Conservation (phyloP, 805 yeast species). For the Starmera amethionina region DNA sequence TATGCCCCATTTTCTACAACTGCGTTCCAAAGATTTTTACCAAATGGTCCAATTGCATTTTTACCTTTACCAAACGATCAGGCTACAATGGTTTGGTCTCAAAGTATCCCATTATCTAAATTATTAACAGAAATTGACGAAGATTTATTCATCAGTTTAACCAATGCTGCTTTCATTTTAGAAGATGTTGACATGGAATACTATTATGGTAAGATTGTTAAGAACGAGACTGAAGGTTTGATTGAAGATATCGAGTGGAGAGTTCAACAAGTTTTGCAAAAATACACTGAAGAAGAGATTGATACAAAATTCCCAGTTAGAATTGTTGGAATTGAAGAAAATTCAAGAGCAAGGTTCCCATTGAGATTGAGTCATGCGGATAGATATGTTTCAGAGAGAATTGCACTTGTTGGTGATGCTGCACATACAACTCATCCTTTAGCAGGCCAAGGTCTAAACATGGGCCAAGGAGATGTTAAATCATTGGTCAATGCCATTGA, state of each 20-base stretch:
- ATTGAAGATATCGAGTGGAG: conserved; percentile 72
- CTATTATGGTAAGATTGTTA: conserved; percentile 39
- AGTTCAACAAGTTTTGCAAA: conserved; percentile 28
- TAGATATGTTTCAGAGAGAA: conserved; percentile 69
- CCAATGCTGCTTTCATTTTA: conserved; percentile 83
- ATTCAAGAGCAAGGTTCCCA: conserved; percentile 83
- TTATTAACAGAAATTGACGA: conserved; percentile 49
- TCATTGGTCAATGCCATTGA: conserved; percentile 62
- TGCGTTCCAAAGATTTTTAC: conserved; percentile 92
- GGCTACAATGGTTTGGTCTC: conserved; percentile 93
- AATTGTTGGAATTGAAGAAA: conserved; percentile 44
- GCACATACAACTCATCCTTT: conserved; percentile 97
- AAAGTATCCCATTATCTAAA: conserved; percentile 65
- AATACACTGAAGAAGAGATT: conserved; percentile 31
- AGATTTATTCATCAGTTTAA: conserved; percentile 53
- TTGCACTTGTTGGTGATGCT: conserved; percentile 96
- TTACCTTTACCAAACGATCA: conserved; percentile 79
- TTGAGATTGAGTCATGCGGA: conserved; percentile 85
- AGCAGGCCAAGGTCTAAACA: conserved; percentile 96
- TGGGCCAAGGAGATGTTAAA: conserved; percentile 93
- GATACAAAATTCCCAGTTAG: conserved; percentile 61
- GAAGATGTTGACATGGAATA: conserved; percentile 68
- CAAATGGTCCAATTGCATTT: conserved; percentile 88
- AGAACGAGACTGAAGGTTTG: conserved; percentile 32
- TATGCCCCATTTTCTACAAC: conserved; percentile 58